Percentiles rank a stretch among this genome's conserved stretches.
These are phyloP conservation scores for Aegilops speltoides DNA, from an alignment of 176 grass and related monocot genomes.

Conservation along the genomic window DNA sequence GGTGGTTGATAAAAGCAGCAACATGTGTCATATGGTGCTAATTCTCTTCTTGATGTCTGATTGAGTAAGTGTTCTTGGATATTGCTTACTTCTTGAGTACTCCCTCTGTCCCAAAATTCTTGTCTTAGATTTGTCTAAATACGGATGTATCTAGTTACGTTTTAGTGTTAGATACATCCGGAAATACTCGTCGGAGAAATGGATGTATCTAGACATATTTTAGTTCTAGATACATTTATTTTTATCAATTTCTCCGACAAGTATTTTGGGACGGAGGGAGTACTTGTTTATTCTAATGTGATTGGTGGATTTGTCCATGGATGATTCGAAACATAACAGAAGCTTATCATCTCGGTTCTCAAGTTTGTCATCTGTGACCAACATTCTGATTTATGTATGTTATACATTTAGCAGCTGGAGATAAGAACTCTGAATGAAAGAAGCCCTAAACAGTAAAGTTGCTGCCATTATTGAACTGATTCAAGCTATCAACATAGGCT, in stretches of 20 bases:
- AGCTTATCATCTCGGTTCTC: not conserved
- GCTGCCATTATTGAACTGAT: conserved; percentile 56
- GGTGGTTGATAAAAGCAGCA: not conserved
- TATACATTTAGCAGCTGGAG: conserved; percentile 23
- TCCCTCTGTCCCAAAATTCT: too few relatives aligned
- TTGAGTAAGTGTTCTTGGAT: not conserved
- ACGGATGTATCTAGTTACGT: too few relatives aligned
- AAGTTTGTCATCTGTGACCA: conserved; percentile 13
- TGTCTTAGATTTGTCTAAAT: too few relatives aligned
- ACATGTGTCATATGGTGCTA: not conserved
- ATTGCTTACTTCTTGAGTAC: not conserved
- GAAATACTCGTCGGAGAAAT: too few relatives aligned
- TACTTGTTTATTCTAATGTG: not conserved
- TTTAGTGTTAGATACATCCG: too few relatives aligned
- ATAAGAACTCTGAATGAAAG: conserved; percentile 32
- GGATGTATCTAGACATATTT: too few relatives aligned
- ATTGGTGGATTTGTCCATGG: not conserved
- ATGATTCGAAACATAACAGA: not conserved
- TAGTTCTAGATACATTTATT: too few relatives aligned
- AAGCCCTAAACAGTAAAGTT: conserved; percentile 54
- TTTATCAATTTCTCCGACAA: too few relatives aligned
- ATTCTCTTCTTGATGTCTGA: not conserved
- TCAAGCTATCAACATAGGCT: conserved; percentile 39
- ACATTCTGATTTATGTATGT: conserved; percentile 1
- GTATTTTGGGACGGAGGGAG: too few relatives aligned